phyloP scores from a whole-genome alignment of 2,329 filamentous ascomycete species.

The Beauveria sp. region DNA sequence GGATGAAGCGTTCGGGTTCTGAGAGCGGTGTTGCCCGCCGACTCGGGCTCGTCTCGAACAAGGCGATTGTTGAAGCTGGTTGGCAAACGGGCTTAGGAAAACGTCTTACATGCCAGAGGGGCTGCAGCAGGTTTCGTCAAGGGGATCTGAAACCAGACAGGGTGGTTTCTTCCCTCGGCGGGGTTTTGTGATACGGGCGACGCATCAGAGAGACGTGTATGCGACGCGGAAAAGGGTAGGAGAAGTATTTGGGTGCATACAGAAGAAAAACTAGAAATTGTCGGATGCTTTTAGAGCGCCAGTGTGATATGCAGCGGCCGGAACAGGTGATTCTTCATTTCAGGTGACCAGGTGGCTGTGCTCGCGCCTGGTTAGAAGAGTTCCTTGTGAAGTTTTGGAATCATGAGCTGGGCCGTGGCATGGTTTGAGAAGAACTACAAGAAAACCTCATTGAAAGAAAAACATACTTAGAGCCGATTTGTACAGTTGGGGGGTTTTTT shows the following conservation, averaged over 20 bases:
- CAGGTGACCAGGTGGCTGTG: not conserved
- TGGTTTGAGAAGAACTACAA: no score
- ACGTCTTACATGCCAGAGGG: no score
- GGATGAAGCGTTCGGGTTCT: no score
- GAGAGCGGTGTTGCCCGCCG: not conserved
- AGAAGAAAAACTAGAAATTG: not conserved
- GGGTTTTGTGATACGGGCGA: not conserved
- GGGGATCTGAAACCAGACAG: not conserved
- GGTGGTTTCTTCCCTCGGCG: not conserved
- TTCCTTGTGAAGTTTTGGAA: no score
- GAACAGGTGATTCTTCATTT: not conserved
- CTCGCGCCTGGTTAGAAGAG: not conserved
- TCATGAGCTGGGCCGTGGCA: no score
- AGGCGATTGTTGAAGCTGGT: not conserved
- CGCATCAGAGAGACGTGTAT: not conserved
- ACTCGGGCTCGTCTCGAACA: not conserved
- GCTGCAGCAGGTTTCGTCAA: no score
- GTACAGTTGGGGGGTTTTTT: no score
- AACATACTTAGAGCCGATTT: no score
- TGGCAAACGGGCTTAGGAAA: no score
- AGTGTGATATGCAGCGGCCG: not conserved
- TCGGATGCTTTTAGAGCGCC: no score
- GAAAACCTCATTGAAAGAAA: no score
- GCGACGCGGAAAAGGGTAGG: not conserved
- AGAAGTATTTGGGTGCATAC: not conserved